Percentiles rank a stretch among this genome's conserved stretches.
phyloP scores from a whole-genome alignment of 805 yeast species.

The Suhomyces pyralidae region DNA sequence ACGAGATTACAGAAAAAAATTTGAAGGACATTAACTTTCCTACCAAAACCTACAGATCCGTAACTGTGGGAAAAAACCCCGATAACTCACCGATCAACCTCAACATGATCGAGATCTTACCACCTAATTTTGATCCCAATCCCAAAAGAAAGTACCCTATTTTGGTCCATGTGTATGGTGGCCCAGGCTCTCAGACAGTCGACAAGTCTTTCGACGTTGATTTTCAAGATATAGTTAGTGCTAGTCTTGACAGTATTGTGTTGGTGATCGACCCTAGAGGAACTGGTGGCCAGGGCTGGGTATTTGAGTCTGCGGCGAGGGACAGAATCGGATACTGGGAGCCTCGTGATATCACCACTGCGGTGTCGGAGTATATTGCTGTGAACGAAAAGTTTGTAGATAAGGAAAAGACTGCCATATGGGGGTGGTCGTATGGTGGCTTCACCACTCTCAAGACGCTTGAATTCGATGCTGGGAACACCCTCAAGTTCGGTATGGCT shows the following conservation, averaged over 20 bases:
- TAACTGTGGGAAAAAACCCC: conserved; percentile 27
- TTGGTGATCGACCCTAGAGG: conserved; percentile 77
- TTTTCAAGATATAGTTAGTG: conserved; percentile 58
- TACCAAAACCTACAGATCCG: conserved; percentile 36
- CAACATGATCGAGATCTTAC: conserved; percentile 61
- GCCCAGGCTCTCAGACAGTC: conserved; percentile 72
- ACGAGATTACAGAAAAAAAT: conserved; percentile 11
- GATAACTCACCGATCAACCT: conserved; percentile 30
- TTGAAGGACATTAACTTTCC: conserved; percentile 48
- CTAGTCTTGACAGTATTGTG: conserved; percentile 58
- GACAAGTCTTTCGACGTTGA: conserved; percentile 46
- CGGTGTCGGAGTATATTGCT: conserved; percentile 49
- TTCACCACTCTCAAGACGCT: conserved; percentile 85
- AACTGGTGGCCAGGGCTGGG: conserved; percentile 78
- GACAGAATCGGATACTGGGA: conserved; percentile 70
- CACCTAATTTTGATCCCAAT: conserved; percentile 48
- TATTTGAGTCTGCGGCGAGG: conserved; percentile 53
- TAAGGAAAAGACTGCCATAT: conserved; percentile 66
- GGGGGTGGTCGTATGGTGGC: conserved; percentile 99
- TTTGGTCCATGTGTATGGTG: conserved; percentile 70
- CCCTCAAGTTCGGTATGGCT: conserved; percentile 85
- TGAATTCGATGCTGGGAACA: conserved; percentile 71
- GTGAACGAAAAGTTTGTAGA: conserved; percentile 49
- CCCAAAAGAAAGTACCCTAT: conserved; percentile 51
- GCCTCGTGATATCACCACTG: conserved; percentile 60